Conservation (phyloP, 148 eudicot genomes). For the Rhododendron henanense region DNA sequence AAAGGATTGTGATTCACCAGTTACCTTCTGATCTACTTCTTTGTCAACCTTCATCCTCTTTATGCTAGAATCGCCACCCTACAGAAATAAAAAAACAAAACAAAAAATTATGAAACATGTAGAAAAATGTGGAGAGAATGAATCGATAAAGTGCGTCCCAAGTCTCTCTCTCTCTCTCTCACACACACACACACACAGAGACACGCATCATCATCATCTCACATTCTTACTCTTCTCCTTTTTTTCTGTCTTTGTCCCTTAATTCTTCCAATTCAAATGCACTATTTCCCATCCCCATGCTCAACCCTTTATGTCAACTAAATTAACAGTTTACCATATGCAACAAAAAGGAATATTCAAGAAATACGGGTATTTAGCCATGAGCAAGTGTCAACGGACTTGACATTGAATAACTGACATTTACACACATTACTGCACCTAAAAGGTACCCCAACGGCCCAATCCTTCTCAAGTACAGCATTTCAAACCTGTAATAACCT, state of each 20-base stretch:
- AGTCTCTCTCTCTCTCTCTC: not conserved
- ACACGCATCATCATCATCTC: not conserved
- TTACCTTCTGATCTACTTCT: conserved; percentile 25
- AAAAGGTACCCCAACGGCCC: not conserved
- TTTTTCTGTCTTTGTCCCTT: not conserved
- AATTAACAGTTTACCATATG: not conserved
- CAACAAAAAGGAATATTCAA: not conserved
- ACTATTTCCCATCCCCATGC: not conserved
- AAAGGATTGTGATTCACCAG: conserved; percentile 25
- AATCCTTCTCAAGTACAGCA: not conserved
- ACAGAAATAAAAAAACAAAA: conserved; percentile 9
- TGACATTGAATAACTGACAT: not conserved
- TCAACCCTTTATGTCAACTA: not conserved
- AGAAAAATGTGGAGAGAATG: conserved; percentile 3
- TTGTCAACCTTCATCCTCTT: conserved; percentile 60
- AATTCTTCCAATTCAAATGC: not conserved
- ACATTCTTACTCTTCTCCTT: not conserved
- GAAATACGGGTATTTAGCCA: not conserved
- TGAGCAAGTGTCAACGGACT: not conserved
- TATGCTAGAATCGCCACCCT: conserved; percentile 61
- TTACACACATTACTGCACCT: not conserved
- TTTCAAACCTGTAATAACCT: not conserved
- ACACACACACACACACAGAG: not conserved
- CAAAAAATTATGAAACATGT: not conserved
- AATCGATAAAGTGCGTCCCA: not conserved